Evolutionary conservation across 192 early-diverging fungal species (phyloP).

Genomic region (Linderina pennispora): DNA sequence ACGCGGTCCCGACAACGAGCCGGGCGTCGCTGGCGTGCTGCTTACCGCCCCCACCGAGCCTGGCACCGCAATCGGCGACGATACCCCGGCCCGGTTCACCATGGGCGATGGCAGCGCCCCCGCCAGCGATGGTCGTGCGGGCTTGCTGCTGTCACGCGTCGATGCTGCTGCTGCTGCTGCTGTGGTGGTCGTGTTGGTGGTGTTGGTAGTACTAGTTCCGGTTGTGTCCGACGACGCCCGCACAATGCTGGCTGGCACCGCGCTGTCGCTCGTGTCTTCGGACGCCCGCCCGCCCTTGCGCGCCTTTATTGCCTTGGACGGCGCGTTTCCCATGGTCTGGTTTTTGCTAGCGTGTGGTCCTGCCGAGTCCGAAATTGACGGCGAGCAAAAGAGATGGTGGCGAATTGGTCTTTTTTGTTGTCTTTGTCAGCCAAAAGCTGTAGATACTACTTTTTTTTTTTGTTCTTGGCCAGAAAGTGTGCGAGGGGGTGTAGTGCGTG

Average conservation of each 20-base stretch:
- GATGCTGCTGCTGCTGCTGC: background rate
- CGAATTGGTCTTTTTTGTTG: background rate
- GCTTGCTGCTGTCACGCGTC: background rate
- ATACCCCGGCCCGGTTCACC: too few relatives aligned
- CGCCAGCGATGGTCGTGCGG: background rate
- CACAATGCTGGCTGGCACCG: too few relatives aligned
- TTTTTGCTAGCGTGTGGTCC: too few relatives aligned
- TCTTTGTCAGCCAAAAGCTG: too few relatives aligned
- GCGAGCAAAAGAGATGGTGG: background rate
- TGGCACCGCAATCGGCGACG: too few relatives aligned
- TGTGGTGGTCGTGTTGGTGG: too few relatives aligned
- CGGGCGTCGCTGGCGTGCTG: constrained; percentile 37
- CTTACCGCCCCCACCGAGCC: too few relatives aligned
- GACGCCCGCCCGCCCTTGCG: constrained; percentile 6
- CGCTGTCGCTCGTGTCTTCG: background rate
- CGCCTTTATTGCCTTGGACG: constrained; percentile 30
- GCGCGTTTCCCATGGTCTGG: constrained; percentile 47
- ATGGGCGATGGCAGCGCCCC: too few relatives aligned
- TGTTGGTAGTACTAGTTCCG: too few relatives aligned
- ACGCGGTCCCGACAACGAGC: constrained; percentile 9
- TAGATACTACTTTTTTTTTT: constrained; percentile 1
- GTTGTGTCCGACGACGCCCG: too few relatives aligned
- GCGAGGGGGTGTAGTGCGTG: too few relatives aligned
- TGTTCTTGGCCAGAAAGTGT: background rate
- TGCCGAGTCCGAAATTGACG: background rate